These are phyloP conservation scores for Phytophthora fragariaefolia DNA, from an alignment of 352 stramenopile genomes.

Conservation along the genomic window DNA sequence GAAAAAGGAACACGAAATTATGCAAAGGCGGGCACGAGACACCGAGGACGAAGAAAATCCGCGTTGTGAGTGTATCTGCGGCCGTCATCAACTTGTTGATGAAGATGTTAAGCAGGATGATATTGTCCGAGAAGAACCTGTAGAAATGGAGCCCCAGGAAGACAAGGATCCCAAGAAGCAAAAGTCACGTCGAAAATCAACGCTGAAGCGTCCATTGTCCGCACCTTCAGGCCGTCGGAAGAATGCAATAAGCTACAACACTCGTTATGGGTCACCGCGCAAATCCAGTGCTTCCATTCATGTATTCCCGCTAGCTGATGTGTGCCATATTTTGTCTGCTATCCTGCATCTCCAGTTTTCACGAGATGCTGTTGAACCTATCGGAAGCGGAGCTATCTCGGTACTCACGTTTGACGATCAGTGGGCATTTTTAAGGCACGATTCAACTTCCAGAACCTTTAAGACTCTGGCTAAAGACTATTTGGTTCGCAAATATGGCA, in stretches of 20 bases:
- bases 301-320: conserved; percentile 61
- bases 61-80: conserved; percentile 59
- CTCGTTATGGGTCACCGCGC: conserved; percentile 33
- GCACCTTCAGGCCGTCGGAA: conserved; percentile 40
- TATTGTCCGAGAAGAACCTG: neutral
- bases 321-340: conserved; percentile 64
- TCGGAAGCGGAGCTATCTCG: conserved; percentile 16
- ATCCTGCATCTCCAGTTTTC: conserved; percentile 74
- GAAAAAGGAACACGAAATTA: conserved; percentile 54
- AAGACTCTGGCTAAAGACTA: conserved; percentile 68
- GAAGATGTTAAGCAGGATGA: conserved; percentile 28
- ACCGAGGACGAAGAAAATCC: conserved; percentile 8
- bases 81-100: conserved; percentile 43
- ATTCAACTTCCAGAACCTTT: conserved; percentile 43
- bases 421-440: conserved; percentile 42
- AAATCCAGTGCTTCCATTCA: conserved; percentile 46
- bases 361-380: conserved; percentile 43
- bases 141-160: conserved; percentile 14
- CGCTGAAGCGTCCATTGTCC: conserved; percentile 38
- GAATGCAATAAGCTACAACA: conserved; percentile 56
- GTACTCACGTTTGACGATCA: conserved; percentile 40
- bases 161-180: conserved; percentile 25
- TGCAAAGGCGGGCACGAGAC: conserved; percentile 23
- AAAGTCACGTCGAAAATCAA: conserved; percentile 40
- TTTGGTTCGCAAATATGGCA: conserved; percentile 72